These are phyloP conservation scores for Phoenix dactylifera DNA, from an alignment of 176 grass and related monocot species.

Conservation along the genomic window DNA sequence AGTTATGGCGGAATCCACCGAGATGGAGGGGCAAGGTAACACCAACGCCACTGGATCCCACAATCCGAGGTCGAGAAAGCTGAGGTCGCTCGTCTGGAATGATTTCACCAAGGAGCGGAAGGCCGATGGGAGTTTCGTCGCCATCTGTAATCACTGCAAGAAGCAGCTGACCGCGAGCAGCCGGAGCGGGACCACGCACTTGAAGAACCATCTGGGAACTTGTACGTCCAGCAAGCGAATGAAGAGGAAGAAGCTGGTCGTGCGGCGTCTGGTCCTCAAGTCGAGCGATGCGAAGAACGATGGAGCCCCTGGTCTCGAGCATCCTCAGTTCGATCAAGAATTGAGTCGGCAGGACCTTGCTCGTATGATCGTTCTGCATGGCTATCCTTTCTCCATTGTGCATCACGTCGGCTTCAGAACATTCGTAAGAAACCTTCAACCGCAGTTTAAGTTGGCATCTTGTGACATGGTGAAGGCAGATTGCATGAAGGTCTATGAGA, in stretches of 20 bases:
- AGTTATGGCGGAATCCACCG: too few species aligned
- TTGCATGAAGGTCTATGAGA: constrained; percentile 89
- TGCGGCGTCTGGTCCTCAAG: constrained; percentile 57
- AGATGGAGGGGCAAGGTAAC: too few species aligned
- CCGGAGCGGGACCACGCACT: constrained; percentile 85
- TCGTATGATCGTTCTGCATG: constrained; percentile 88
- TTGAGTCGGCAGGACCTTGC: constrained; percentile 67
- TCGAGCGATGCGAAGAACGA: constrained; percentile 33
- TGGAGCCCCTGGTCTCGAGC: constrained; percentile 22
- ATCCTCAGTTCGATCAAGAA: constrained; percentile 79
- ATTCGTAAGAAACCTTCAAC: constrained; percentile 85
- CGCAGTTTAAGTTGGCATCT: constrained; percentile 79
- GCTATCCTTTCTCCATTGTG: constrained; percentile 83
- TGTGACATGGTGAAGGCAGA: constrained; percentile 69
- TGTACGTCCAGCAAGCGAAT: constrained; percentile 63
- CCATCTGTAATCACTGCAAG: constrained; percentile 97
- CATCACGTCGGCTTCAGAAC: constrained; percentile 81
- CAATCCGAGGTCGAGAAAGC: constrained; percentile 65
- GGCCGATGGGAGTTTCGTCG: constrained; percentile 67
- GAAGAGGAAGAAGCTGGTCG: constrained; percentile 77
- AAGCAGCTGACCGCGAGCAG: constrained; percentile 98
- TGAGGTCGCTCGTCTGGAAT: constrained; percentile 87
- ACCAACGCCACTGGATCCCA: constrained; percentile 7
- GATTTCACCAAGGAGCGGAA: constrained; percentile 92
- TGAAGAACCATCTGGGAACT: constrained; percentile 80